Base-by-base conservation (phyloP, 2,329 filamentous ascomycete species). In the Trichoderma lentiforme region DNA sequence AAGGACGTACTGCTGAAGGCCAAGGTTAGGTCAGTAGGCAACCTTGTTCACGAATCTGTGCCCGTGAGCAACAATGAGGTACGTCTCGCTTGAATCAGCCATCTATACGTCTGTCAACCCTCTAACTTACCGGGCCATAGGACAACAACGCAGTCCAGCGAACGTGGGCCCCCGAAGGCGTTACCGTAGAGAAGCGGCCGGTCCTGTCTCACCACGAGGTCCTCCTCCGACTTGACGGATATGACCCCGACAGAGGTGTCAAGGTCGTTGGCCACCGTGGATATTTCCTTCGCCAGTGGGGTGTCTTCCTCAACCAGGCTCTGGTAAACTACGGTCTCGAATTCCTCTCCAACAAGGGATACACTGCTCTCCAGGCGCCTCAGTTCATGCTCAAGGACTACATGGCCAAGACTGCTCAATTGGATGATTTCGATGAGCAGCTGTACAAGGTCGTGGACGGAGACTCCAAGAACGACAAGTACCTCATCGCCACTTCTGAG, bases 331-430 rank as follows among this genome's bases (percentile, higher is more conserved):
- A 98, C 80, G 95, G 95, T 68, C 86, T 98, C 62, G 92, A 97
- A 79, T 98, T 97, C 81, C 89, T 98, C 70, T 89, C 89, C 81
- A 86, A 89, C 77, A 92, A 91, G 82, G 94, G 92, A 71, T 97
- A 94, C 83, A 94, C 88, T 34, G 91, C 93, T 8, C 90, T 95
- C 75, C 93, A 96, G 79, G 92, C 95, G 2, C 95, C 95, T 2
- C 94, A 94, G 79, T 97, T 99, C 86, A 97, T 98, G 93, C 88
- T 95, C 74, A 93, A 93, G 82, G 93, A 97, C 65, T 92, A 94
- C 81, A 99, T 99, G 96, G 95, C 93, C 73, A 98, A 98, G 87
- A 99, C 96, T 0, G 96, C 96, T 3, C 96, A 99, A 83, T 90
- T 99, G 30, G 94, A 96, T 76, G 93, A 98, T 79, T 99, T 99